A percentile compares a stretch with the other conserved stretches of the same genome.
Conservation (phyloP, 495 filamentous ascomycete genomes). For the Tuber borchii region DNA sequence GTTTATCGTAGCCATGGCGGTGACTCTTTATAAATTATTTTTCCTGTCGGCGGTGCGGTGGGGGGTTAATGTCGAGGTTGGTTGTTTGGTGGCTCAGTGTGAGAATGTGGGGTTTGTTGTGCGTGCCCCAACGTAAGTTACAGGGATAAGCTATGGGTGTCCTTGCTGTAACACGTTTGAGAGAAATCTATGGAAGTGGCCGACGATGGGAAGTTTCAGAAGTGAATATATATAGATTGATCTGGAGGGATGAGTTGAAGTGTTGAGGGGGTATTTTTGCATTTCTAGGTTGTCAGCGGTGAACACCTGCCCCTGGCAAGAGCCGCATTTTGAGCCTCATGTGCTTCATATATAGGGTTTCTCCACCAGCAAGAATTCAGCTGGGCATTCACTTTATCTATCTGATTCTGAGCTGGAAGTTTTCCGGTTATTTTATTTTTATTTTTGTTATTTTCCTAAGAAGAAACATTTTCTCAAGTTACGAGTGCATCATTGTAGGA, state of each 20-base stretch:
- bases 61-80: constrained; percentile 10
- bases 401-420: neutral
- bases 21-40: neutral
- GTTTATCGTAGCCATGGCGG: constrained; percentile 33
- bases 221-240: neutral
- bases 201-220: neutral
- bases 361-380: neutral
- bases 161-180: neutral
- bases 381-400: neutral
- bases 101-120: neutral
- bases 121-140: neutral
- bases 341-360: neutral
- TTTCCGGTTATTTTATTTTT: neutral
- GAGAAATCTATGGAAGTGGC: neutral
- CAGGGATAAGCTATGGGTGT: neutral
- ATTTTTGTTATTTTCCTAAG: too few relatives aligned
- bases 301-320: neutral
- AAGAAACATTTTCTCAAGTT: neutral
- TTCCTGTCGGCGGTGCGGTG: neutral
- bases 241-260: neutral
- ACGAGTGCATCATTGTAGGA: neutral
- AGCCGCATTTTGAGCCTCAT: constrained; percentile 15
- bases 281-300: neutral
- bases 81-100: neutral
- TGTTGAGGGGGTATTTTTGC: neutral